These are phyloP conservation scores for Plasmodium falciparum DNA, from an alignment of 169 alveolate genomes.

Conservation along the genomic window DNA sequence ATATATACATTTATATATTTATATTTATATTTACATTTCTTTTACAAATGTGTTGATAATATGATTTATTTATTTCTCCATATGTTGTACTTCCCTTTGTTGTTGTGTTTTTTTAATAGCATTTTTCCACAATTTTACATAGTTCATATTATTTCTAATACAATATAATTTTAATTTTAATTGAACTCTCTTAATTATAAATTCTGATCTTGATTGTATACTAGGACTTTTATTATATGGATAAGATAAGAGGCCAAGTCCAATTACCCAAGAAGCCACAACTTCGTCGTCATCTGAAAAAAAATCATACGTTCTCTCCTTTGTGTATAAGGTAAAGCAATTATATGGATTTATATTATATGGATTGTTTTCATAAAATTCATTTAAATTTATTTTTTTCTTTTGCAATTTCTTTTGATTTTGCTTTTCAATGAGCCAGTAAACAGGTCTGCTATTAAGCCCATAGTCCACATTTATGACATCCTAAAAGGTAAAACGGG, in stretches of 20 bases:
- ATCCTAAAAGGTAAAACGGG: slow-evolving; percentile 14
- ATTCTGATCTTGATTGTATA: slow-evolving; percentile 65
- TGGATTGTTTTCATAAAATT: slow-evolving; percentile 27
- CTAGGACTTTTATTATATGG: slow-evolving; percentile 28
- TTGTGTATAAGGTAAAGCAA: slow-evolving; percentile 44
- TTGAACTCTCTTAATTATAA: slow-evolving; percentile 55
- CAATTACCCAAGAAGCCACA: slow-evolving; percentile 69
- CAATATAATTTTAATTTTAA: slow-evolving; percentile 56
- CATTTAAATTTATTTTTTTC: slow-evolving; percentile 23
- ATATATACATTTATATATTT: neutral
- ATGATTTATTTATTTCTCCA: no score
- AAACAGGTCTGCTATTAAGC: slow-evolving; percentile 66
- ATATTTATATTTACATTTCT: neutral
- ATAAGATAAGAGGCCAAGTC: slow-evolving; percentile 47
- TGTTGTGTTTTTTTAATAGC: slow-evolving; percentile 45
- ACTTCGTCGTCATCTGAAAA: slow-evolving; percentile 42
- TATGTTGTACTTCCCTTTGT: neutral
- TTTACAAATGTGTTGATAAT: neutral
- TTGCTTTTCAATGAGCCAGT: slow-evolving; percentile 73
- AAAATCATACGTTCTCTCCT: slow-evolving; percentile 64
- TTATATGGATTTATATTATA: slow-evolving; percentile 37
- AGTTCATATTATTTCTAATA: slow-evolving; percentile 33
- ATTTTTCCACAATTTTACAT: slow-evolving; percentile 50
- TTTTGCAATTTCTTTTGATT: slow-evolving; percentile 32
- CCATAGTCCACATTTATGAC: slow-evolving; percentile 50